phyloP scores from a whole-genome alignment of 768 basidiomycete genomes.

The Leccinum boreale region DNA sequence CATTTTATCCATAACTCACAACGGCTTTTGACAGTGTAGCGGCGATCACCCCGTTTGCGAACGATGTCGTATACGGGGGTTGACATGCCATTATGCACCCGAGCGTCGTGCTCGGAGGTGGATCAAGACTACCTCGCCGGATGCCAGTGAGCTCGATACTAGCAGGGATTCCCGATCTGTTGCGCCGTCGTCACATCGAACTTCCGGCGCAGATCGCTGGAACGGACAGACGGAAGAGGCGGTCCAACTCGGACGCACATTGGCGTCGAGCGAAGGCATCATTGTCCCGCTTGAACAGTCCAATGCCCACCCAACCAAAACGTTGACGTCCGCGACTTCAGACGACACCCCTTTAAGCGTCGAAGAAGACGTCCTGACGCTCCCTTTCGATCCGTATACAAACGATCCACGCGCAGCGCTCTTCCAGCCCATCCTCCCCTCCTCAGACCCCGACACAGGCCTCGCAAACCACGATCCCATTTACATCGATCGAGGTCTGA shows the following conservation, averaged over 20 bases:
- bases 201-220: too few species aligned
- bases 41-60: constrained; percentile 69
- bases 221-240: neutral
- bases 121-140: neutral
- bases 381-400: constrained; percentile 28
- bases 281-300: neutral
- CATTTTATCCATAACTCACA: too few species aligned
- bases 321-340: neutral
- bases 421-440: neutral
- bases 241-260: neutral
- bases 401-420: constrained; percentile 50
- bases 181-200: neutral
- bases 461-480: neutral
- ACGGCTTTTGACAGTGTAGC: constrained; percentile 48
- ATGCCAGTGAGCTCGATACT: neutral
- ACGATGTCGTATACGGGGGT: constrained; percentile 56
- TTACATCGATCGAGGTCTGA: neutral
- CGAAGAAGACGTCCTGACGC: neutral
- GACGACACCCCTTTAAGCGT: neutral
- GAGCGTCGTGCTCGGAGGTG: constrained; percentile 40
- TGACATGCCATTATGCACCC: constrained; percentile 64
- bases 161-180: neutral
- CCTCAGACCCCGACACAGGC: neutral
- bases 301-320: neutral
- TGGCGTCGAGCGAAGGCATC: neutral